These are phyloP conservation scores for Exophiala aquamarina DNA, from an alignment of 2,329 filamentous ascomycete genomes.

Conservation along the genomic window DNA sequence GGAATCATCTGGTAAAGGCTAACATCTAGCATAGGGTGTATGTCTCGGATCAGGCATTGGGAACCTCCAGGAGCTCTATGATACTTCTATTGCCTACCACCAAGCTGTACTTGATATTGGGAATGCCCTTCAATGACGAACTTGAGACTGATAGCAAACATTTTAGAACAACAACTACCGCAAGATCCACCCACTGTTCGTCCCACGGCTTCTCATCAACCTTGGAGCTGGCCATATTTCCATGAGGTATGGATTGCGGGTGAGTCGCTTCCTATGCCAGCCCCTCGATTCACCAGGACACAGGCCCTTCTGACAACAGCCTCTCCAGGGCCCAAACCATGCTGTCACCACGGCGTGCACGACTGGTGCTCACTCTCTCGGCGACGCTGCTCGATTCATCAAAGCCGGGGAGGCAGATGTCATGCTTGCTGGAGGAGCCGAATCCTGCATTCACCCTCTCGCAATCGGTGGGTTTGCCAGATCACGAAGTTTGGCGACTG, in stretches of 20 bases:
- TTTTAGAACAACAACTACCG: constrained; percentile 58
- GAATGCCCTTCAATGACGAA: not conserved
- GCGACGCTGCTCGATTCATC: constrained; percentile 90
- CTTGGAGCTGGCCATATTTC: constrained; percentile 92
- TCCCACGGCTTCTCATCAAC: constrained; percentile 91
- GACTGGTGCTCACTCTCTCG: constrained; percentile 90
- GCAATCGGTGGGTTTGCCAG: constrained; percentile 89
- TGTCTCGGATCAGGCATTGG: constrained; percentile 95
- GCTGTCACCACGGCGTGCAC: constrained; percentile 93
- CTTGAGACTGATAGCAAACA: constrained; percentile 19
- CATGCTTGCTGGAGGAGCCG: constrained; percentile 93
- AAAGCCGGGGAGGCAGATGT: constrained; percentile 88
- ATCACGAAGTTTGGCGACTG: constrained; percentile 79
- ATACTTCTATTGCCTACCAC: constrained; percentile 75
- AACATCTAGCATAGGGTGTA: constrained; percentile 60
- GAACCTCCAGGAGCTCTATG: constrained; percentile 86
- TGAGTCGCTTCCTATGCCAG: constrained; percentile 28
- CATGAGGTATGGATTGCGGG: constrained; percentile 81
- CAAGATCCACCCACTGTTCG: constrained; percentile 90
- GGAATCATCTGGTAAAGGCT: not conserved
- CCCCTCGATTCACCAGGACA: constrained; percentile 56
- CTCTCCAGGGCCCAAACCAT: constrained; percentile 77
- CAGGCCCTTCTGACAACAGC: constrained; percentile 58
- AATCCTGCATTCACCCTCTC: constrained; percentile 93
- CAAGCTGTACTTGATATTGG: too few species aligned